These are phyloP conservation scores for Suhomyces bokatorum DNA, from an alignment of 1,139 yeast genomes.

Conservation along the genomic window DNA sequence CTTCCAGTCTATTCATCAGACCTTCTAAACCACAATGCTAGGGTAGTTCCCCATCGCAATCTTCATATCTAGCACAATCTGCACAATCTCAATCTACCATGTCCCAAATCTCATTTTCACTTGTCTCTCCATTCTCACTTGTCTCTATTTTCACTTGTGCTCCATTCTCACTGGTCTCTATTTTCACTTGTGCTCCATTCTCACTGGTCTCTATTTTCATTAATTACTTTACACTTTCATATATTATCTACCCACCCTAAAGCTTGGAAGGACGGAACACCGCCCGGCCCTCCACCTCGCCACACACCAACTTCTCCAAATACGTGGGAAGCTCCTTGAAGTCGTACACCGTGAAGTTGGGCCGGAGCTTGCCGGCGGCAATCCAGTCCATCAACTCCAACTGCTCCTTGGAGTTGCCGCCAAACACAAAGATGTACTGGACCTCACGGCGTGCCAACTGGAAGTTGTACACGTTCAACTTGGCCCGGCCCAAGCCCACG, in stretches of 20 bases:
- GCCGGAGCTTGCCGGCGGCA: slow-evolving; percentile 40
- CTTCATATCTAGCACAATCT: too few species aligned
- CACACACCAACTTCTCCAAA: slow-evolving; percentile 36
- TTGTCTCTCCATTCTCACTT: too few species aligned
- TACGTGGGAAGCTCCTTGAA: slow-evolving; percentile 40
- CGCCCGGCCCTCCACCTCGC: slow-evolving; percentile 45
- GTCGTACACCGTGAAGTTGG: slow-evolving; percentile 33
- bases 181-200: too few species aligned
- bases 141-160: too few species aligned
- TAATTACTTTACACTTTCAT: not conserved
- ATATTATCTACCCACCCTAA: not conserved
- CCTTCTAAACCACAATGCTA: too few species aligned
- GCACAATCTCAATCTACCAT: too few species aligned
- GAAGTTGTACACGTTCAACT: slow-evolving; percentile 34
- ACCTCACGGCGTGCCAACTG: slow-evolving; percentile 45
- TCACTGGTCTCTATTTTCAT: too few species aligned
- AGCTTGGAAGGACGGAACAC: slow-evolving; percentile 39
- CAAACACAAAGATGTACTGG: slow-evolving; percentile 43
- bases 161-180: too few species aligned
- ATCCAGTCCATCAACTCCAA: slow-evolving; percentile 48
- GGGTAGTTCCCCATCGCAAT: too few species aligned
- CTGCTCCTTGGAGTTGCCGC: slow-evolving; percentile 50
- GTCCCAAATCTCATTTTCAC: too few species aligned
- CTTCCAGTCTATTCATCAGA: too few species aligned
- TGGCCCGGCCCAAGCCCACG: slow-evolving; percentile 45